phyloP scores from a whole-genome alignment of 306 rosid genomes.

The Calophaca sinica region DNA sequence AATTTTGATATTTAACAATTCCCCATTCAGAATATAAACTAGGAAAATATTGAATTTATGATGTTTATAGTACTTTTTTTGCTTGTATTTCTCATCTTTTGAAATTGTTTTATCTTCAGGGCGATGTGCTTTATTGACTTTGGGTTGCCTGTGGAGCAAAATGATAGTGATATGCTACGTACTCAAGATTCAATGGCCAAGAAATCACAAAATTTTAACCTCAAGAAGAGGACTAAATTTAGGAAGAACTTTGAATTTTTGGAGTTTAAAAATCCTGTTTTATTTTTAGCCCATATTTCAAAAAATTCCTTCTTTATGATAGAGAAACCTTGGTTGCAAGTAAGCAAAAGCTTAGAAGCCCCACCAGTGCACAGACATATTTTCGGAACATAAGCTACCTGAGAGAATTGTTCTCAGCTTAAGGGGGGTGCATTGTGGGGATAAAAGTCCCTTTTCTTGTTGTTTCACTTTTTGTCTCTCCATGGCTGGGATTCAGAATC shows the following conservation, averaged over 20 bases:
- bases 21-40: not conserved
- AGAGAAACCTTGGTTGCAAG: conserved; percentile 94
- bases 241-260: conserved; percentile 80
- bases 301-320: conserved; percentile 69
- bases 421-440: conserved; percentile 51
- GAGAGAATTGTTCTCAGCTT: conserved; percentile 51
- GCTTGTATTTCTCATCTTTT: conserved; percentile 42
- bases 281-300: conserved; percentile 77
- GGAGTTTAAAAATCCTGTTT: conserved; percentile 74
- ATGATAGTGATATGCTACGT: conserved; percentile 58
- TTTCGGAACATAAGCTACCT: conserved; percentile 65
- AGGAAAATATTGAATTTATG: not conserved
- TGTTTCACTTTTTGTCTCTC: conserved; percentile 41
- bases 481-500: conserved; percentile 57
- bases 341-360: conserved; percentile 74
- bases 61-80: not conserved
- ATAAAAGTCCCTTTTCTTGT: conserved; percentile 32
- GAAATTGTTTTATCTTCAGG: conserved; percentile 57
- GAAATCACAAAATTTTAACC: conserved; percentile 55
- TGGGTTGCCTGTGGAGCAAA: conserved; percentile 77
- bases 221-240: conserved; percentile 63
- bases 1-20: not conserved
- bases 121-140: conserved; percentile 97
- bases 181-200: conserved; percentile 59
- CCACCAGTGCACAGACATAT: conserved; percentile 92